A percentile compares a stretch with the other conserved stretches of the same genome.
Conservation (phyloP, 768 basidiomycete genomes). For the Flagelloscypha sp. region DNA sequence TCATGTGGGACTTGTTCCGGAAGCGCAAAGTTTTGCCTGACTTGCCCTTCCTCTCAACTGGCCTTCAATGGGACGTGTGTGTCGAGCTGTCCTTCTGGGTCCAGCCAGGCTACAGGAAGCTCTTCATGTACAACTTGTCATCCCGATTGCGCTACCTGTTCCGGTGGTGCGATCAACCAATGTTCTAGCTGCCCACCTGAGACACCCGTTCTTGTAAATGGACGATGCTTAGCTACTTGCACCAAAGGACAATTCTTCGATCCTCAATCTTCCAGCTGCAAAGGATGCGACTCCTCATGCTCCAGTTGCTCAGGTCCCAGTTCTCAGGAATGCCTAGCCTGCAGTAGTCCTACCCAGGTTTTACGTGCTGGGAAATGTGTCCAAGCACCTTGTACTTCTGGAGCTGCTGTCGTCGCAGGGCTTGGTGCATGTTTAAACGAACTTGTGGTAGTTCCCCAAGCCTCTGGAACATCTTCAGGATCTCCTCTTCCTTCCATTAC, state of each 20-base stretch:
- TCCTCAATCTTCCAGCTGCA: slow-evolving; percentile 50
- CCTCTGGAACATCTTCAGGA: slow-evolving; percentile 31
- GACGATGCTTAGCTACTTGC: slow-evolving; percentile 75
- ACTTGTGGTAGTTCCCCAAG: slow-evolving; percentile 45
- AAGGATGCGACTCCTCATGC: slow-evolving; percentile 68
- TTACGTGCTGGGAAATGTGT: slow-evolving; percentile 61
- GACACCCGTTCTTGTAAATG: slow-evolving; percentile 65
- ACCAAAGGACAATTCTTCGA: slow-evolving; percentile 69
- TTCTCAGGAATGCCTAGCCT: slow-evolving; percentile 62
- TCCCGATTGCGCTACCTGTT: slow-evolving; percentile 79
- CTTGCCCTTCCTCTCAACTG: slow-evolving; percentile 58
- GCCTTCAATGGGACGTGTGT: slow-evolving; percentile 72
- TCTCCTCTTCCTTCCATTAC: no score
- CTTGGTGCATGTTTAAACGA: slow-evolving; percentile 78
- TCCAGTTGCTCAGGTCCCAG: slow-evolving; percentile 71
- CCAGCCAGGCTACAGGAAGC: slow-evolving; percentile 57
- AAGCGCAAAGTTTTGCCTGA: slow-evolving; percentile 60
- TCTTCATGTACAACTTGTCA: slow-evolving; percentile 74
- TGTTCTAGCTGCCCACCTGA: slow-evolving; percentile 63
- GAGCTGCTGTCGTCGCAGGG: slow-evolving; percentile 51
- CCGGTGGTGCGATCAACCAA: slow-evolving; percentile 69
- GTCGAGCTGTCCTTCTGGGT: slow-evolving; percentile 62
- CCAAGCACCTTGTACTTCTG: slow-evolving; percentile 49
- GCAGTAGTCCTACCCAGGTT: slow-evolving; percentile 53
- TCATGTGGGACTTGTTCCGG: slow-evolving; percentile 68